Conservation (phyloP, 352 stramenopile species). For the Globisporangium orthogonon region DNA sequence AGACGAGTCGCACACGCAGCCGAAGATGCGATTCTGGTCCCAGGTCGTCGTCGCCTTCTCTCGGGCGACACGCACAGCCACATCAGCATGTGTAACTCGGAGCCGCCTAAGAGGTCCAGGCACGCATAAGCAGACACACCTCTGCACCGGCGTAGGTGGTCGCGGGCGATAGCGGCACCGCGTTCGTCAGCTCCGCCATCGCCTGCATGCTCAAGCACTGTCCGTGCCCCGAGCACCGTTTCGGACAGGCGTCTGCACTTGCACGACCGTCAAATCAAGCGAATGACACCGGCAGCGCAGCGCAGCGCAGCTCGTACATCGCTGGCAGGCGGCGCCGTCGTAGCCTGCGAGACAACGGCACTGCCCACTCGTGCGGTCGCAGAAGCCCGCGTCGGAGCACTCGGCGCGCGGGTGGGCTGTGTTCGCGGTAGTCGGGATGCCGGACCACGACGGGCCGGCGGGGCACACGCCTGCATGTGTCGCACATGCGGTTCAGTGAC, state of each 20-base stretch:
- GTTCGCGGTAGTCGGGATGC: slow-evolving; percentile 34
- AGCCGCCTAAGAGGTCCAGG: neutral
- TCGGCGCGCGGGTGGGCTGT: slow-evolving; percentile 35
- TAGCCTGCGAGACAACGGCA: slow-evolving; percentile 63
- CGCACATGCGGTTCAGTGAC: neutral
- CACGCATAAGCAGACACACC: slow-evolving; percentile 7
- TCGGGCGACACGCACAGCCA: neutral
- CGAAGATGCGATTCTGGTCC: slow-evolving; percentile 71
- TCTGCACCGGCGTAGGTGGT: slow-evolving; percentile 51
- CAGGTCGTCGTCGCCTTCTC: slow-evolving; percentile 46
- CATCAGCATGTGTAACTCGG: neutral
- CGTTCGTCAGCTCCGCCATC: slow-evolving; percentile 34
- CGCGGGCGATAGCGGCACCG: slow-evolving; percentile 48
- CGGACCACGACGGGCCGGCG: slow-evolving; percentile 50
- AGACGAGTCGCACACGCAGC: slow-evolving; percentile 75
- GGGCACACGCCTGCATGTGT: slow-evolving; percentile 51
- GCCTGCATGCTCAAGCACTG: slow-evolving; percentile 67
- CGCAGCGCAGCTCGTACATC: slow-evolving; percentile 22
- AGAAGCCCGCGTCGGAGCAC: slow-evolving; percentile 64
- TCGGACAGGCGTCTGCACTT: slow-evolving; percentile 29
- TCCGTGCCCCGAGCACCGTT: slow-evolving; percentile 64
- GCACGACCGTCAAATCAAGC: no score
- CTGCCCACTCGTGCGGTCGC: slow-evolving; percentile 42
- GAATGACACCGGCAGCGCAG: no score
- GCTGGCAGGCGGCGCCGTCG: slow-evolving; percentile 68